A percentile compares a stretch with the other conserved stretches of the same genome.
These are phyloP conservation scores for Yarrowia osloensis DNA, from an alignment of 805 yeast genomes.

Conservation along the genomic window DNA sequence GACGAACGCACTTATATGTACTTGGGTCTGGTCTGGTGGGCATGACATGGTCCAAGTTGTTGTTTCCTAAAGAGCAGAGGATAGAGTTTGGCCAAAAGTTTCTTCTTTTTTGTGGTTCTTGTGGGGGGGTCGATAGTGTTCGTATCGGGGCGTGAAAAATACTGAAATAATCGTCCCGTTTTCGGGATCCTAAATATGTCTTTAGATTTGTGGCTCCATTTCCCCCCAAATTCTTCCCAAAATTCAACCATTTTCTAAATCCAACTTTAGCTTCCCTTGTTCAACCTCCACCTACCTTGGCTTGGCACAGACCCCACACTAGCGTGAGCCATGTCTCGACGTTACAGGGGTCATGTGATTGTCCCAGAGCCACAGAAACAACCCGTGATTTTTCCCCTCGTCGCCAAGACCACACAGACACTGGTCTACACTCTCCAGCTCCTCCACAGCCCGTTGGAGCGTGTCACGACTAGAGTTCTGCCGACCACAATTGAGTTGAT, in stretches of 20 bases:
- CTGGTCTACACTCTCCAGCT: too few relatives aligned
- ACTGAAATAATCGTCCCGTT: too few relatives aligned
- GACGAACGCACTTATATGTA: neutral
- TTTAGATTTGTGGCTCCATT: too few relatives aligned
- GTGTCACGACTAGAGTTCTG: neutral
- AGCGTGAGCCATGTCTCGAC: neutral
- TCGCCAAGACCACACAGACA: too few relatives aligned
- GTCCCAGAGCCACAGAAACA: neutral
- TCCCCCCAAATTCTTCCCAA: too few relatives aligned
- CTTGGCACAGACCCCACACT: constrained; percentile 19
- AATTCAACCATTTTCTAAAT: too few relatives aligned
- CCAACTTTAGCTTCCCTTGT: neutral
- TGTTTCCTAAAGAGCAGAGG: neutral
- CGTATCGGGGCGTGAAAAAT: too few relatives aligned
- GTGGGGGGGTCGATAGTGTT: too few relatives aligned
- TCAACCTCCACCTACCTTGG: neutral
- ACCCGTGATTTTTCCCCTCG: too few relatives aligned
- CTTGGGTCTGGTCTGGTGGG: neutral
- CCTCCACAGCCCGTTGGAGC: neutral
- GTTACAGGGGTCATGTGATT: constrained; percentile 1
- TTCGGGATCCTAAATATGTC: too few relatives aligned
- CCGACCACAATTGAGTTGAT: neutral
- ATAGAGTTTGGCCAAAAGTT: neutral
- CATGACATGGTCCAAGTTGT: constrained; percentile 11
- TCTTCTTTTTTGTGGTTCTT: too few relatives aligned